Base-by-base conservation (phyloP, 768 basidiomycete species). In the Hemileccinum impolitum region DNA sequence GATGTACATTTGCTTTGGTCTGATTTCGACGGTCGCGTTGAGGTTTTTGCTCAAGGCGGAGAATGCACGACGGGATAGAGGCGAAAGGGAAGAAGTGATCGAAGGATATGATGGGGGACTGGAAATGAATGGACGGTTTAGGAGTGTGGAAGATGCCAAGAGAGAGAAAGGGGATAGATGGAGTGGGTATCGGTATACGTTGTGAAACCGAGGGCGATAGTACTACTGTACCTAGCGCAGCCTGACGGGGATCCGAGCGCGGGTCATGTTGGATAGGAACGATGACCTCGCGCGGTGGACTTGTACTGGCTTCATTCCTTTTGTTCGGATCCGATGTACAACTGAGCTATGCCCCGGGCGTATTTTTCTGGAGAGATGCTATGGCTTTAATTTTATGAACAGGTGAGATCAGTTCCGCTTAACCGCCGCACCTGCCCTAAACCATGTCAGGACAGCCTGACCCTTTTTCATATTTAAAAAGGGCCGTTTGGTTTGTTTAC, bases 151-250 rank as follows among this genome's bases (percentile, higher is more conserved):
- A 17, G 84, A 86, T 2, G 85, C 84, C 37, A 85, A 81, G 69
- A 64, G 72, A 47, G 82, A 81, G 56, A 87, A 85, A 68, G 86
- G 85, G 2, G 85, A 89, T 64, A 66, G 69, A 39, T 87, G 85
- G 86, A 86, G 84, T 57, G 86, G 87, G 19, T 90, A 88, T 62
- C 72, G 81, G 57, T 90, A 89, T 64, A 79, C 70, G 14, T 61
- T 81, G 38, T 86, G 62, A 8, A 30, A 30, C 28, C 28, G 23
- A 30, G 28, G 28, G 28, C 28, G 28, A 2, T 30, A 30, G 6
- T 23, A 23, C 23, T n/a, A n/a, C n/a, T n/a, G n/a, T n/a, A n/a
- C n/a, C n/a, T n/a, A n/a, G n/a, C n/a, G n/a, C n/a, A n/a, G n/a
- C n/a, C n/a, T n/a, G n/a, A n/a, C n/a, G n/a, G n/a, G n/a, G n/a